phyloP scores from a whole-genome alignment of 768 basidiomycete genomes.

The Dacryopinax spathularia region DNA sequence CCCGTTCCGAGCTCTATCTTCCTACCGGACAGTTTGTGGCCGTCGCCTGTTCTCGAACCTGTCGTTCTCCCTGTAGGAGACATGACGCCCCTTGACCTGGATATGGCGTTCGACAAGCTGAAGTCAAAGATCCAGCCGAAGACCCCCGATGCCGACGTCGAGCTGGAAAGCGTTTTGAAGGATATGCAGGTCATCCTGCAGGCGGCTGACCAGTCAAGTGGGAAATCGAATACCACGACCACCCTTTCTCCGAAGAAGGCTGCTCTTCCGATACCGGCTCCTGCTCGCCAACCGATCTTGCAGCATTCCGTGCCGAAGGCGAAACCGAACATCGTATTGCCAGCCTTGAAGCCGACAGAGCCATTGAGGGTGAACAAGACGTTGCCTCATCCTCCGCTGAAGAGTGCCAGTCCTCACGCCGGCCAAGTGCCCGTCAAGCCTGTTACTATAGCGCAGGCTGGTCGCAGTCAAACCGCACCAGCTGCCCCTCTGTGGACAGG shows the following conservation, averaged over 20 bases:
- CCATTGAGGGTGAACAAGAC: neutral
- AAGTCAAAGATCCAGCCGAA: neutral
- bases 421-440: too few species aligned
- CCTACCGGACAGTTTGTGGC: neutral
- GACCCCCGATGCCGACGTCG: neutral
- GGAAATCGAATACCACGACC: too few species aligned
- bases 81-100: neutral
- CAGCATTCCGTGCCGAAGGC: too few species aligned
- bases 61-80: neutral
- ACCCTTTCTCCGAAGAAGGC: too few species aligned
- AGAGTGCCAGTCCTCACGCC: too few species aligned
- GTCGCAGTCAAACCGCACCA: too few species aligned
- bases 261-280: too few species aligned
- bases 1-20: neutral
- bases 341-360: neutral
- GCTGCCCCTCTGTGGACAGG: too few species aligned
- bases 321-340: neutral
- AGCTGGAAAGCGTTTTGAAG: neutral
- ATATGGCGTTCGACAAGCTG: neutral
- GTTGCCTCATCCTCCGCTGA: neutral
- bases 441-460: too few species aligned
- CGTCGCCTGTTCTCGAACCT: neutral
- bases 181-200: neutral
- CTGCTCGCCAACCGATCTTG: too few species aligned
- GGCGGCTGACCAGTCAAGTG: neutral